Evolutionary conservation across 345 rosid genomes (phyloP).

Genomic region (Salix caprea): DNA sequence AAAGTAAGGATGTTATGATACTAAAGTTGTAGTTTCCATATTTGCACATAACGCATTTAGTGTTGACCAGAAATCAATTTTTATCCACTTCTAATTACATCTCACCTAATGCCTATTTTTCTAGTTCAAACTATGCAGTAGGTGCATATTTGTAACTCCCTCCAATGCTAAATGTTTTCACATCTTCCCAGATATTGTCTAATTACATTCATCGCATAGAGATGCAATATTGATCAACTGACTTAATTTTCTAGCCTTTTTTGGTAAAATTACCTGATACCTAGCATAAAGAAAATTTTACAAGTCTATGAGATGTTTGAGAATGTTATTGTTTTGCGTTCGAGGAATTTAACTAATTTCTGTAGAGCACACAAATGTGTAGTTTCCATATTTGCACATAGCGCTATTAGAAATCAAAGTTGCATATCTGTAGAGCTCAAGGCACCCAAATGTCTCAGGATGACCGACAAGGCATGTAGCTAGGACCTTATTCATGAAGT

Average conservation of each 20-base stretch:
- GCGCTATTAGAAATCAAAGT: too few species aligned
- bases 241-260: constrained; percentile 9
- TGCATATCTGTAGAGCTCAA: not conserved
- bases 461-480: not conserved
- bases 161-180: constrained; percentile 20
- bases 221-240: constrained; percentile 4
- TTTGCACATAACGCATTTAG: constrained; percentile 4
- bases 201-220: constrained; percentile 19
- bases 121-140: constrained; percentile 6
- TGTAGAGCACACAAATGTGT: too few species aligned
- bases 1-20: not conserved
- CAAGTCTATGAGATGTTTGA: constrained; percentile 1
- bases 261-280: constrained; percentile 1
- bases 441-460: not conserved
- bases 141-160: constrained; percentile 1
- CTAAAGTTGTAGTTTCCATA: constrained; percentile 22
- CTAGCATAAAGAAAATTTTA: not conserved
- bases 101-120: constrained; percentile 14
- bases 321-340: constrained; percentile 1
- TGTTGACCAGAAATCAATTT: constrained; percentile 12
- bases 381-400: too few species aligned
- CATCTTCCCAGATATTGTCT: constrained; percentile 8
- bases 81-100: constrained; percentile 8
- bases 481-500: not conserved
- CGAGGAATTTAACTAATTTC: not conserved